phyloP scores from a whole-genome alignment of 2,329 filamentous ascomycete genomes.

The Penicillium sp. region DNA sequence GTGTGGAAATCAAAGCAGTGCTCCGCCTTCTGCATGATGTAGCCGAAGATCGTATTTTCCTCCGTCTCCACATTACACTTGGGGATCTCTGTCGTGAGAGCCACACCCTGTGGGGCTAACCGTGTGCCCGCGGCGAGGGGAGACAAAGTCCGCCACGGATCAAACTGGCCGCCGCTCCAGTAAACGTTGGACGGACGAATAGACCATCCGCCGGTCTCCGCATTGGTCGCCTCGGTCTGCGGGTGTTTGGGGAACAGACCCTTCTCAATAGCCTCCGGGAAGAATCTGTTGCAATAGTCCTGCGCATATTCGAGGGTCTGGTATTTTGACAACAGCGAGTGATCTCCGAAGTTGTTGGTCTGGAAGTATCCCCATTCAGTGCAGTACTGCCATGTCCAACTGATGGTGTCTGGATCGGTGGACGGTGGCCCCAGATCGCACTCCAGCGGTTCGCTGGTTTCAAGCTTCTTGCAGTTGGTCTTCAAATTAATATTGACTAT shows the following conservation, averaged over 20 bases:
- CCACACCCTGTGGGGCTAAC: constrained; percentile 40
- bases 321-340: constrained; percentile 48
- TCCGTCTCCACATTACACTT: constrained; percentile 41
- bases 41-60: constrained; percentile 47
- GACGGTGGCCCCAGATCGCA: constrained; percentile 41
- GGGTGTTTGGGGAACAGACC: constrained; percentile 45
- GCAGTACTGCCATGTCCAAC: constrained; percentile 54
- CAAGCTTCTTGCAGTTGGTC: constrained; percentile 41
- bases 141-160: constrained; percentile 52
- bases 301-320: constrained; percentile 46
- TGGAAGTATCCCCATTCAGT: constrained; percentile 54
- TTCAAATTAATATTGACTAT: constrained; percentile 41
- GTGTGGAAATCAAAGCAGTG: constrained; percentile 51
- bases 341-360: constrained; percentile 47
- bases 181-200: constrained; percentile 53
- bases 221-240: constrained; percentile 40
- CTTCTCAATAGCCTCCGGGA: constrained; percentile 41
- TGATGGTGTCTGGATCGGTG: constrained; percentile 38
- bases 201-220: constrained; percentile 49
- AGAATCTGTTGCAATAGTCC: constrained; percentile 49
- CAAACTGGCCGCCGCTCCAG: constrained; percentile 51
- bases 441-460: constrained; percentile 20
- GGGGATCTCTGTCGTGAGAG: constrained; percentile 42
- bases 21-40: constrained; percentile 44
- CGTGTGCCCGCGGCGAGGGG: constrained; percentile 40